A percentile compares a stretch with the other conserved stretches of the same genome.
Conservation (phyloP, 2,329 filamentous ascomycete species). For the Periconia sp. region DNA sequence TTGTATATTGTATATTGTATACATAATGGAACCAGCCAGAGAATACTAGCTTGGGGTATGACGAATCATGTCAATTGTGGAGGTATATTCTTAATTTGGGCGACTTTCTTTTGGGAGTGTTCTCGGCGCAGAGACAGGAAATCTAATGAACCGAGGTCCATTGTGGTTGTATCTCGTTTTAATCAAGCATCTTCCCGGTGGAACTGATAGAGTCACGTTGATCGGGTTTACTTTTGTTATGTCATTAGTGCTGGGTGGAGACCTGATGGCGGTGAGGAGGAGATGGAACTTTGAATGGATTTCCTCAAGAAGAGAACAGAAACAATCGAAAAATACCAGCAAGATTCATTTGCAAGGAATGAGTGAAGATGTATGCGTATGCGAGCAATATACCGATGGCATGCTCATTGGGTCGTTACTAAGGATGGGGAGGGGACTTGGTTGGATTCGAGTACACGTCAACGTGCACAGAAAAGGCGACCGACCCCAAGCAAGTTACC, state of each 20-base stretch:
- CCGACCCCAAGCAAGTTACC: constrained; percentile 6
- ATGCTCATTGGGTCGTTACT: background rate
- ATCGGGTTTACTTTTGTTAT: background rate
- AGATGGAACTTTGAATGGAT: background rate
- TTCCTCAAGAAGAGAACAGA: background rate
- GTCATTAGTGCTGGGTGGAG: background rate
- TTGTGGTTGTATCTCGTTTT: background rate
- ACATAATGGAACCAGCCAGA: too few species aligned
- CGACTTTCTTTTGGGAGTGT: too few species aligned
- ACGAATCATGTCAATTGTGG: too few species aligned
- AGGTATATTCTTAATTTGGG: too few species aligned
- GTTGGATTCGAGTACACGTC: background rate
- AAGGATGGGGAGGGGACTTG: background rate
- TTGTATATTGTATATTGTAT: too few species aligned
- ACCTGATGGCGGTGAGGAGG: background rate
- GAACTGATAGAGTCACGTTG: background rate
- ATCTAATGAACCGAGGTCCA: too few species aligned
- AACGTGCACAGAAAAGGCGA: background rate
- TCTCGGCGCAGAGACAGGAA: too few species aligned
- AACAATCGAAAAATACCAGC: background rate
- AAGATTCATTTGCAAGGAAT: background rate
- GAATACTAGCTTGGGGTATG: too few species aligned
- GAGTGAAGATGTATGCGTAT: background rate
- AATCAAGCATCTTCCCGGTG: constrained; percentile 5
- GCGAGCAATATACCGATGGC: background rate